Percentiles rank a stretch among this genome's conserved stretches.
Conservation (phyloP, 139 green algal species). For the Ettlia oleoabundans region DNA sequence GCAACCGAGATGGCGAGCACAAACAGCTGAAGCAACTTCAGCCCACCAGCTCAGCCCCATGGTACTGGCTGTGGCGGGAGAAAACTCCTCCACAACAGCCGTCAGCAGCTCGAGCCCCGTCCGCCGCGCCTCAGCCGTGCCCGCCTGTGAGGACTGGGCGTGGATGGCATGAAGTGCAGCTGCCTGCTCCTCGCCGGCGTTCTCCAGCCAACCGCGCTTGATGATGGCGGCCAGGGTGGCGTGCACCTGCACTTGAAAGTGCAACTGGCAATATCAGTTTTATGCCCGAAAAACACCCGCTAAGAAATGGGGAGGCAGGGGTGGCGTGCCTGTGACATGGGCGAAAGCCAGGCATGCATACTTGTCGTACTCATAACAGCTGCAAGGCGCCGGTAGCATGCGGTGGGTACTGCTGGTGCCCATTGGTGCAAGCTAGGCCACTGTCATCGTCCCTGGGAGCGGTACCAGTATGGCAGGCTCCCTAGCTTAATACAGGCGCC, state of each 20-base stretch:
- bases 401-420: no score
- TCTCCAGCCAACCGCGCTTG: slow-evolving; percentile 78
- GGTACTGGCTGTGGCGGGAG: slow-evolving; percentile 62
- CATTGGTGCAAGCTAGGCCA: no score
- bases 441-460: no score
- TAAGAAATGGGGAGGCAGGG: no score
- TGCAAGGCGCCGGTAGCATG: no score
- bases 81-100: slow-evolving; percentile 83
- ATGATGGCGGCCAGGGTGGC: slow-evolving; percentile 64
- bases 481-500: no score
- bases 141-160: not conserved
- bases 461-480: no score
- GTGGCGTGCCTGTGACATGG: no score
- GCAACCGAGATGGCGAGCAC: not conserved
- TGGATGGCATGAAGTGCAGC: slow-evolving; percentile 55
- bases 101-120: slow-evolving; percentile 53
- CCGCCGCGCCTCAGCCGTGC: slow-evolving; percentile 14
- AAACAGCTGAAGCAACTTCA: not conserved
- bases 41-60: slow-evolving; percentile 75
- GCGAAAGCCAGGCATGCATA: no score
- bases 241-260: slow-evolving; percentile 43
- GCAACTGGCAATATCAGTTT: no score
- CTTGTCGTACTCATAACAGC: no score
- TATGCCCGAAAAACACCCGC: no score
- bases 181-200: slow-evolving; percentile 22